Evolutionary conservation across 75 land plant species (phyloP).

Genomic region (Cupressus sempervirens): DNA sequence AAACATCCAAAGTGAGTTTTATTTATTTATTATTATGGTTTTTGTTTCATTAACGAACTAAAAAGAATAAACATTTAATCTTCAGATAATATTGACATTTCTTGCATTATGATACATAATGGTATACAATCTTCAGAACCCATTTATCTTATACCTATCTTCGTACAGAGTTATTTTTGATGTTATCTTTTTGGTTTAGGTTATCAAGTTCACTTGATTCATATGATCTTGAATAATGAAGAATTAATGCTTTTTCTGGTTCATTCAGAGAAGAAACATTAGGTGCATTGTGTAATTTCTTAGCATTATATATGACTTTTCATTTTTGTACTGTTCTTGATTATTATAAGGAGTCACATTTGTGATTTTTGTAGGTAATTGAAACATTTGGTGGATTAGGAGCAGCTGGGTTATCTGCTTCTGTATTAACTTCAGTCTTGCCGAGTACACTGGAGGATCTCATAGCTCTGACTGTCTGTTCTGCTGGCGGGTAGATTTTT

Average conservation of each 20-base stretch:
- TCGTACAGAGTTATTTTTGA: not conserved
- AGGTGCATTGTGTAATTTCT: not conserved
- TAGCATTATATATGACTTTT: not conserved
- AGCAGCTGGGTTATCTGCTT: constrained; percentile 93
- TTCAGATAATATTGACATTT: not conserved
- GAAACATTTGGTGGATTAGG: constrained; percentile 90
- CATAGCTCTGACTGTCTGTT: constrained; percentile 85
- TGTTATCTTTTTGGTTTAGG: not conserved
- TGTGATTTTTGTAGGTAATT: constrained; percentile 50
- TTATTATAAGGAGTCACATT: constrained; percentile 3
- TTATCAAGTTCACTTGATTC: not conserved
- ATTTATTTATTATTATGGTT: not conserved
- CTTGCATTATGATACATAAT: not conserved
- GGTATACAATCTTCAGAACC: not conserved
- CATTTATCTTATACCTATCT: not conserved
- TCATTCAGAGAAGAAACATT: not conserved
- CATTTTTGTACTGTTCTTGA: not conserved
- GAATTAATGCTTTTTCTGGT: not conserved
- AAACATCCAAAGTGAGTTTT: not conserved
- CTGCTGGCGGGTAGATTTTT: constrained; percentile 85
- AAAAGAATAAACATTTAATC: not conserved
- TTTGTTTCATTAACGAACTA: not conserved
- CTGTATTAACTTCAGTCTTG: constrained; percentile 82
- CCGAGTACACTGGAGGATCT: constrained; percentile 95
- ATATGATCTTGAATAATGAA: not conserved